Evolutionary conservation across 345 rosid species (phyloP), one percentile per base, ranked within the genome.

Genomic region (Eucalyptus shirleyi): DNA sequence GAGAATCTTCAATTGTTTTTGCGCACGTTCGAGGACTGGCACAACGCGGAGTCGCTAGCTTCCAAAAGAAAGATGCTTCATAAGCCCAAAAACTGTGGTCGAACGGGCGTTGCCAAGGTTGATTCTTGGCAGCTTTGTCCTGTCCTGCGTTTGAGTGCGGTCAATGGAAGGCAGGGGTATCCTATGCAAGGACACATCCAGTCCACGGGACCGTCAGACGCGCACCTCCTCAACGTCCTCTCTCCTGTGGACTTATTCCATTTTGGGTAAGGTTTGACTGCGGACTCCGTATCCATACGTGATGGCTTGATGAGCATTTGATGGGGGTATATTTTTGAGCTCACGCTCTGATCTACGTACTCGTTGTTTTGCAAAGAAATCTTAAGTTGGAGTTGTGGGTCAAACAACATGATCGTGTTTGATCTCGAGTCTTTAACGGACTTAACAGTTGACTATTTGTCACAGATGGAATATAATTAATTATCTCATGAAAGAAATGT

Each of bases 401-500:
- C 42, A 10, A 37, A 30, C 47, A 77, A 77, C 15, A 11, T 19
- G 7, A 21, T 72, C 5, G 4, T 21, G 8, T 21, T 77, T 77
- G 83, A 42, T 16, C 14, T 72, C 28, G 72, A 16, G 37, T n/a
- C 37, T 65, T 65, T 19, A 40, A 30, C 2, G 5, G 47, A 77
- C 3, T 11, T 21, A 1, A 6, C 9, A 11, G 4, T 5, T 21
- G 83, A 77, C 2, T 0, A 6, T 40, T 77, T 3, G 26, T 37
- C 2, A 12, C 0, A 0, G 3, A 19, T 3, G 0, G 9, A 77
- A 2, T 12, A 21, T 4, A 6, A 7, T 24, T 12, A 21, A 77
- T 23, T 6, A 21, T 21, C 8, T 77, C 5, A 10, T 9, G 5
- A 21, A 77, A 37, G 5, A 12, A 5, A 6, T 11, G 15, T 77